These are phyloP conservation scores for Myxozyma nipponensis DNA, from an alignment of 805 yeast genomes.

Conservation along the genomic window DNA sequence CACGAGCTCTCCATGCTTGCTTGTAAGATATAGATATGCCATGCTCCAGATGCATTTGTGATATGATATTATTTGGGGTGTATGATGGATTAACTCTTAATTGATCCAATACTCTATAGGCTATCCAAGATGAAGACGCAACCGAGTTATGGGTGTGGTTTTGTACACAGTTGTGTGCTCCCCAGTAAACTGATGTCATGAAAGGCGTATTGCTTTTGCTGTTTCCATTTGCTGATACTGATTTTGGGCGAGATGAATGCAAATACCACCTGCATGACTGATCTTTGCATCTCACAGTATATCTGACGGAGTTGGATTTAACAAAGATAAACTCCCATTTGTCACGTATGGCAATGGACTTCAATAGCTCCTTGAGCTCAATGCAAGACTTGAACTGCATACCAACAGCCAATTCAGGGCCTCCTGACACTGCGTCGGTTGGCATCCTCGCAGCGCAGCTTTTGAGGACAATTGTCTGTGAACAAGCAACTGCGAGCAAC, in stretches of 20 bases:
- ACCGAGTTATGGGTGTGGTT: conserved; percentile 13
- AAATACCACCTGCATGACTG: conserved; percentile 15
- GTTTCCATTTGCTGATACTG: background rate
- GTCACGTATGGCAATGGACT: conserved; percentile 15
- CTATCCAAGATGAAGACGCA: conserved; percentile 24
- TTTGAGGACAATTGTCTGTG: no score
- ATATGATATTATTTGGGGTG: conserved; percentile 17
- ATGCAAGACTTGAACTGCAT: conserved; percentile 14
- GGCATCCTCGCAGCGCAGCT: no score
- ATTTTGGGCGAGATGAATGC: conserved; percentile 12
- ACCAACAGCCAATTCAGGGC: conserved; percentile 13
- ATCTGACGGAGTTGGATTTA: conserved; percentile 13
- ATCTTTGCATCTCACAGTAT: conserved; percentile 18
- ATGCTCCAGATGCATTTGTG: conserved; percentile 7
- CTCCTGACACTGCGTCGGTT: no score
- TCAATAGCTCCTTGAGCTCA: conserved; percentile 13
- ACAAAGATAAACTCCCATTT: conserved; percentile 21
- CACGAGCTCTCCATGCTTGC: conserved; percentile 26
- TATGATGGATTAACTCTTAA: conserved; percentile 1
- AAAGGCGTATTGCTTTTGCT: conserved; percentile 19
- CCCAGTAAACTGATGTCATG: conserved; percentile 13
- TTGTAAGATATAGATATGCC: conserved; percentile 18
- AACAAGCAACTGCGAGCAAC: no score
- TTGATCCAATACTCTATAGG: conserved; percentile 7
- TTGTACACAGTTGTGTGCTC: conserved; percentile 13